Conservation (phyloP, 2,329 filamentous ascomycete species). For the Nemania sp. region DNA sequence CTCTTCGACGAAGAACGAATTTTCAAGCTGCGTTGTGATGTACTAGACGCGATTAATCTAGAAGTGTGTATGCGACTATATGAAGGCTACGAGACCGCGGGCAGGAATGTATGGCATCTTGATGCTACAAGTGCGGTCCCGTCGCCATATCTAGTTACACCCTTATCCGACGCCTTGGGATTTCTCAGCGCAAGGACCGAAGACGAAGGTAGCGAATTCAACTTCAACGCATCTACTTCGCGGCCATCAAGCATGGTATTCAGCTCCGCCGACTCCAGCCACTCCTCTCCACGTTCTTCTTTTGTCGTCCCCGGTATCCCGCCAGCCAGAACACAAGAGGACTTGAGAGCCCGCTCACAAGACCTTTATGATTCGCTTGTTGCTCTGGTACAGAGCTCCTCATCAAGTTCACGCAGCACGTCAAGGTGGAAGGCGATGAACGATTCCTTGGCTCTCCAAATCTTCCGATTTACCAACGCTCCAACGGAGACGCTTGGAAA, state of each 20-base stretch:
- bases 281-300: constrained; percentile 57
- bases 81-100: constrained; percentile 56
- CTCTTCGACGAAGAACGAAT: constrained; percentile 68
- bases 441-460: constrained; percentile 59
- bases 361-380: constrained; percentile 58
- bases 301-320: constrained; percentile 46
- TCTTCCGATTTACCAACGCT: constrained; percentile 59
- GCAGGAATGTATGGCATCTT: constrained; percentile 48
- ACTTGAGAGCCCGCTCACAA: constrained; percentile 47
- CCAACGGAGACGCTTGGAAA: constrained; percentile 51
- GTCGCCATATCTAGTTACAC: constrained; percentile 32
- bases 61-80: constrained; percentile 66
- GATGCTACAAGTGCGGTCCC: constrained; percentile 33
- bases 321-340: constrained; percentile 44
- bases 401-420: constrained; percentile 45
- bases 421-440: constrained; percentile 58
- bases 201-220: constrained; percentile 46
- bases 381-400: constrained; percentile 57
- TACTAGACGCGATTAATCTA: constrained; percentile 64
- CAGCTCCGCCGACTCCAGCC: constrained; percentile 52
- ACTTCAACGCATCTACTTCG: constrained; percentile 52
- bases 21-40: constrained; percentile 61
- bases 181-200: constrained; percentile 33
- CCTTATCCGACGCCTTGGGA: constrained; percentile 35
- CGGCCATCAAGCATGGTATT: constrained; percentile 57